Conservation (phyloP, 257 asterid genomes). For the Nicotiana otophora region DNA sequence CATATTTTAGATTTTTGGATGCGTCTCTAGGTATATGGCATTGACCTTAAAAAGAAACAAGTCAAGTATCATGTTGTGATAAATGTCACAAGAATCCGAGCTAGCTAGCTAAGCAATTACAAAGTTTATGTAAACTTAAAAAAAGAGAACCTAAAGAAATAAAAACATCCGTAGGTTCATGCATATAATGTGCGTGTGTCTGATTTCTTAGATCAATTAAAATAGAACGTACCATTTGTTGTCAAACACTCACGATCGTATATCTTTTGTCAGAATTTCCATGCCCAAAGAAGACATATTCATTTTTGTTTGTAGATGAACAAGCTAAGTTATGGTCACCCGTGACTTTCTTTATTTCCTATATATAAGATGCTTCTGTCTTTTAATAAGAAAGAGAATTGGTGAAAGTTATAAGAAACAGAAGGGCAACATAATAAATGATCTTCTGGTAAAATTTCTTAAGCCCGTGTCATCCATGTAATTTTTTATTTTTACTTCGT, state of each 20-base stretch:
- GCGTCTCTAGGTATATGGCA: neutral
- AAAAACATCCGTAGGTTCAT: neutral
- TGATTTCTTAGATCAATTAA: neutral
- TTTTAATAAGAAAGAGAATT: neutral
- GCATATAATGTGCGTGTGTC: neutral
- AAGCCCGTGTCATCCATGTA: no score
- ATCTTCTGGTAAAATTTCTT: neutral
- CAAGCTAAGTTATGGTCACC: conserved; percentile 15
- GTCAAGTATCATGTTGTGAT: neutral
- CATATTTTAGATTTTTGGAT: no score
- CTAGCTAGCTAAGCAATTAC: neutral
- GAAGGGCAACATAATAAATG: neutral
- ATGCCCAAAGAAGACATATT: neutral
- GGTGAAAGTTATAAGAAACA: neutral
- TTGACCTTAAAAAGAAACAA: neutral
- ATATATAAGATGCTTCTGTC: neutral
- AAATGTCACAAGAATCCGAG: neutral
- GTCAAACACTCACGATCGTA: neutral
- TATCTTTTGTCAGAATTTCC: conserved; percentile 3
- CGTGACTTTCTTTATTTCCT: conserved; percentile 20
- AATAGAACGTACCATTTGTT: neutral
- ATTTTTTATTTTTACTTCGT: neutral
- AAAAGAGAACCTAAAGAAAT: neutral
- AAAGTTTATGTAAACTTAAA: neutral
- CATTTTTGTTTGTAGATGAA: neutral